Base-by-base conservation (phyloP, 805 yeast genomes). In the Lipomyces spencermartinsiae region DNA sequence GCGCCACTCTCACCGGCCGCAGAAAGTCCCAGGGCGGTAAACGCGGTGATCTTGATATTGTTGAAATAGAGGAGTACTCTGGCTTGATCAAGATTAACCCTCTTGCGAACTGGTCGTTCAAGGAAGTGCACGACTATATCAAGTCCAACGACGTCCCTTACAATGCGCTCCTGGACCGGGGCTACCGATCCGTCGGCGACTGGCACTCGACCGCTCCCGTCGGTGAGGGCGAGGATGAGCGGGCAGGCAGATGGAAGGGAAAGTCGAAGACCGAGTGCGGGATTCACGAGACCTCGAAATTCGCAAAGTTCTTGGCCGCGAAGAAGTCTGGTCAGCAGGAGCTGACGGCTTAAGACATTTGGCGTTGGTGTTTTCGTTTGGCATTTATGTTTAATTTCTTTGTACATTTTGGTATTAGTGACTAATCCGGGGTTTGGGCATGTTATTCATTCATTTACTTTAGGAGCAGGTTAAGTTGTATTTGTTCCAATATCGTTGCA, bases 231-330 rank as follows among this genome's bases (percentile, higher is more conserved):
- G 98, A 92, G 76, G 98, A 94, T 76, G 98, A 94, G 78, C 85
- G 98, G 72, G 87, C 95, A n/a, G 98, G 98, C 0, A 86, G 98
- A 75, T 94, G 98, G 98, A 89, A 90, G 82, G 98, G 97, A 1
- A 85, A 89, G 77, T 84, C 87, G 10, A 94, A 94, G 81, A 92
- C 97, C 0, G 98, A 94, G 78, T 94, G 98, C 80, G 98, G 98
- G 2, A 93, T 94, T 63, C 98, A 94, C 76, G 90, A 89, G 74
- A 86, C 93, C 0, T 84, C 89, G 33, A 86, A 90, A 70, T 94
- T 90, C 76, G 87, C 90, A 0, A 83, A 90, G 75, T 90, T 80
- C 73, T 76, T 89, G 37, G 62, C 59, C 29, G 57, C 53, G 25
- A 55, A 64, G 64, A 54, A 61, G 59, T 29, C 33, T 59, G 35